Percentiles rank a stretch among this genome's conserved stretches.
Conservation (phyloP, 2,329 filamentous ascomycete genomes). For the Aspergillus brasiliensis region DNA sequence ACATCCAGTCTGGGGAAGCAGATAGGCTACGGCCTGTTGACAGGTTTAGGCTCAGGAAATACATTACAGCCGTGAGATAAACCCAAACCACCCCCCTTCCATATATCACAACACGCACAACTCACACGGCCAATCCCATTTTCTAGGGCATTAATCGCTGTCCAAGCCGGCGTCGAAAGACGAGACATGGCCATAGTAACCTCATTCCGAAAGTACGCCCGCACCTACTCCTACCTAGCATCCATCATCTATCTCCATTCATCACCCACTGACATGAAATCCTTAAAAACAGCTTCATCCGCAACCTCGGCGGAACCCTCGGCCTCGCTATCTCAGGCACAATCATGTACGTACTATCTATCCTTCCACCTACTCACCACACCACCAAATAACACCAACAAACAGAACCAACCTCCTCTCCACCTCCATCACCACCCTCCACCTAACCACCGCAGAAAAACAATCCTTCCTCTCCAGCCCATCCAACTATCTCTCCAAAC, state of each 20-base stretch:
- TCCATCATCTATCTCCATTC: background rate
- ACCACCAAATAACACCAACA: slow-evolving; percentile 6
- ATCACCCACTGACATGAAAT: background rate
- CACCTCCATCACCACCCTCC: slow-evolving; percentile 28
- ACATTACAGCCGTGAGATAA: slow-evolving; percentile 51
- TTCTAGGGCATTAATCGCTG: slow-evolving; percentile 37
- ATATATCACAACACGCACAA: background rate
- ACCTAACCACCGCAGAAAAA: slow-evolving; percentile 24
- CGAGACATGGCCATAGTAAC: slow-evolving; percentile 47
- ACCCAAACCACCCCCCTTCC: background rate
- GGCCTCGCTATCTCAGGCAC: slow-evolving; percentile 45
- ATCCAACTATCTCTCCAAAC: slow-evolving; percentile 30
- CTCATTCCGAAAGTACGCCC: slow-evolving; percentile 36
- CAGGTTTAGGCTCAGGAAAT: slow-evolving; percentile 55
- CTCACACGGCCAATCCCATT: background rate
- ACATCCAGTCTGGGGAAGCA: slow-evolving; percentile 54
- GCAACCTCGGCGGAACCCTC: slow-evolving; percentile 45
- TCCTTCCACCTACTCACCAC: background rate
- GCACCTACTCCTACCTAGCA: too few species aligned
- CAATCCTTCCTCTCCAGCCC: slow-evolving; percentile 35
- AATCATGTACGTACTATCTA: slow-evolving; percentile 38
- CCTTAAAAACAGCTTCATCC: slow-evolving; percentile 37
- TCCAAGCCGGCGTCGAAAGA: slow-evolving; percentile 44
- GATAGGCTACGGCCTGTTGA: slow-evolving; percentile 57
- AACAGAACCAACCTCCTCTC: slow-evolving; percentile 35